A percentile compares a stretch with the other conserved stretches of the same genome.
These are phyloP conservation scores for Rhododendron mucronatum DNA, from an alignment of 148 eudicot species.

Conservation along the genomic window DNA sequence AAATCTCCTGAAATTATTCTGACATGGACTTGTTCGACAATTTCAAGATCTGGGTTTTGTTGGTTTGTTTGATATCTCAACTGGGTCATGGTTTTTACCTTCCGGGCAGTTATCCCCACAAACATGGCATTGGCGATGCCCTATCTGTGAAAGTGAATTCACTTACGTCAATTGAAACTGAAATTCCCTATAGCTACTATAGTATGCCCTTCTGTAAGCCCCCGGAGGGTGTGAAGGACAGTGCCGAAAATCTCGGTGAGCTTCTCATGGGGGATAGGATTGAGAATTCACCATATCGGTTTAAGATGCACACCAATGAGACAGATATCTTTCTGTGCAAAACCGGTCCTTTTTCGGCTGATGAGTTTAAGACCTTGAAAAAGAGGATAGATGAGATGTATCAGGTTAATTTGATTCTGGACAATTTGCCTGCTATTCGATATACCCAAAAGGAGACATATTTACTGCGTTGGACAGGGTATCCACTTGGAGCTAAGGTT, in stretches of 20 bases:
- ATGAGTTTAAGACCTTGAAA: slow-evolving; percentile 61
- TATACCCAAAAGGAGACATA: slow-evolving; percentile 55
- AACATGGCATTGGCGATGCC: slow-evolving; percentile 50
- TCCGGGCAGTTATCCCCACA: slow-evolving; percentile 86
- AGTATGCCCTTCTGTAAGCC: slow-evolving; percentile 77
- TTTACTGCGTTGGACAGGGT: slow-evolving; percentile 69
- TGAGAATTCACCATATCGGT: slow-evolving; percentile 74
- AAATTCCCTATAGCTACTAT: slow-evolving; percentile 73
- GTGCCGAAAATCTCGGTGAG: slow-evolving; percentile 82
- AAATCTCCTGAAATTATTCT: not conserved
- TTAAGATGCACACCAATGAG: slow-evolving; percentile 68
- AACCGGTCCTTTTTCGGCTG: slow-evolving; percentile 44
- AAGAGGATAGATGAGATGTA: slow-evolving; percentile 85
- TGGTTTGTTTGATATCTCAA: slow-evolving; percentile 36
- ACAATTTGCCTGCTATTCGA: slow-evolving; percentile 76
- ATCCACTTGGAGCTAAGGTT: slow-evolving; percentile 64
- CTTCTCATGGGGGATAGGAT: slow-evolving; percentile 86
- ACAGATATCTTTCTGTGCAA: slow-evolving; percentile 61
- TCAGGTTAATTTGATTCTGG: slow-evolving; percentile 80
- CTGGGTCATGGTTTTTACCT: slow-evolving; percentile 64
- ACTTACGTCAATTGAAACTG: slow-evolving; percentile 77
- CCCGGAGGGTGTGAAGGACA: slow-evolving; percentile 72
- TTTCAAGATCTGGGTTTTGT: slow-evolving; percentile 47
- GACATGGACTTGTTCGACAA: slow-evolving; percentile 47
- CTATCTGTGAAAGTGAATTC: slow-evolving; percentile 77